Evolutionary conservation across 495 filamentous ascomycete genomes (phyloP), one percentile per base, ranked within the genome.

Genomic region (Penicillium daleae): DNA sequence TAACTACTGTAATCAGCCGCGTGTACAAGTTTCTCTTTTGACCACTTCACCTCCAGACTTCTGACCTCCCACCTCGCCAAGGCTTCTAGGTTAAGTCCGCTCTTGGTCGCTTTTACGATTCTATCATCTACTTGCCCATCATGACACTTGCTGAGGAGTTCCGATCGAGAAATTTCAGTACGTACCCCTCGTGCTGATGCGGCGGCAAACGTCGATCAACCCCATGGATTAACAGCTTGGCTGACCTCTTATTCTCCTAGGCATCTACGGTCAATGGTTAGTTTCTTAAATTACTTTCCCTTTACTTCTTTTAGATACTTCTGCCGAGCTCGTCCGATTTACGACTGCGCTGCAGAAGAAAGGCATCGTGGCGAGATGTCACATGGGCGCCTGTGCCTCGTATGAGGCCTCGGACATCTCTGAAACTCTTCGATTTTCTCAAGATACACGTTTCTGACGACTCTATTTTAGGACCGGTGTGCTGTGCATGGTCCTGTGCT

Each of bases 251-350:
- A 37, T 65, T 62, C 42, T 35, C 56, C 40, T 74, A 99, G 95
- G 96, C 85, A 99, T 99, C 80, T 99, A 99, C 74, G 95, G 91
- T 74, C 95, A 99, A 96, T 99, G 95, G 95, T 99, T 76, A 86
- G 90, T 85, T 39, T 8, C 35, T 46, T 35, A 27, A 10, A 29
- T n/a, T 4, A 10, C 19, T 19, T 31, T 24, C 35, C 44, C n/a
- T 65, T 53, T 21, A 8, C 29, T 53, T 59, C 48, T 26, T 44
- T 22, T 7, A 19, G 13, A 24, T 22, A 21, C 13, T 31, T 27
- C 24, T 35, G 51, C 22, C 60, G 12, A 32, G 59, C 19, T 10
- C 42, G 0, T 48, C 44, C n/a, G 37, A 57, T 17, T 32, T 33
- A 26, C 51, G 48, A 58, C 29, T 33, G 6, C 2, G 27, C 42